Evolutionary conservation across 2,329 filamentous ascomycete genomes (phyloP), one percentile per base, ranked within the genome.

Genomic region (Leptographium radiaticola): DNA sequence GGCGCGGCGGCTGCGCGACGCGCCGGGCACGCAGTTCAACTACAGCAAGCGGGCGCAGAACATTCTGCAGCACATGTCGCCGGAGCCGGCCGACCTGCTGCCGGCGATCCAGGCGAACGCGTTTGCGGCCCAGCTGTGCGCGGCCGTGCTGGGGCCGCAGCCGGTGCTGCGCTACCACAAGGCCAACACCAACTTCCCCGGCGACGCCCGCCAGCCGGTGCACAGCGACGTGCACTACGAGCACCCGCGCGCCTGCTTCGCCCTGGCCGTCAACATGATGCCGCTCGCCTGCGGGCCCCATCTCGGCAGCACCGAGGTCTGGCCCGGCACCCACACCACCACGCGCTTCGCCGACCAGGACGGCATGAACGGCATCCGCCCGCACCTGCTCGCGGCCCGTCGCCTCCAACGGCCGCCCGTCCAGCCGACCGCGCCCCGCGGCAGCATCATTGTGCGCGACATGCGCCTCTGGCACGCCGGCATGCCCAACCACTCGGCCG

Each of bases 211-310:
- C 31, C 77, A 80, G 56, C 78, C 77, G 0, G 75, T 78, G 0
- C 80, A 83, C 63, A 72, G 74, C 0, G 80, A 83, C 58, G 76
- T 77, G 4, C 75, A 81, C 62, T 81, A 81, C 60, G 65, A 66
- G 3, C 74, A 80, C 55, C 79, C 77, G 0, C 57, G 65, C 0
- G 70, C 74, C 54, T 75, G 76, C 1, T 81, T 81, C 55, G 75
- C 74, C 5, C 67, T 77, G 13, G 73, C 77, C 2, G 63, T 77
- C 58, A 81, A 81, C 56, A 65, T 79, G 12, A 47, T 45, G 40
- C 51, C 53, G n/a, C 15, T 53, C 54, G 51, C 50, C 39, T 38
- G 31, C 20, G 36, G 33, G 2, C 45, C 51, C 2, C 40, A 46
- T 25, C 49, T 52, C 45, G 53, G 53, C 20, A 25, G 49, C 9